Evolutionary conservation across 192 early-diverging fungal species (phyloP).

Genomic region (Umbelopsis sp.): DNA sequence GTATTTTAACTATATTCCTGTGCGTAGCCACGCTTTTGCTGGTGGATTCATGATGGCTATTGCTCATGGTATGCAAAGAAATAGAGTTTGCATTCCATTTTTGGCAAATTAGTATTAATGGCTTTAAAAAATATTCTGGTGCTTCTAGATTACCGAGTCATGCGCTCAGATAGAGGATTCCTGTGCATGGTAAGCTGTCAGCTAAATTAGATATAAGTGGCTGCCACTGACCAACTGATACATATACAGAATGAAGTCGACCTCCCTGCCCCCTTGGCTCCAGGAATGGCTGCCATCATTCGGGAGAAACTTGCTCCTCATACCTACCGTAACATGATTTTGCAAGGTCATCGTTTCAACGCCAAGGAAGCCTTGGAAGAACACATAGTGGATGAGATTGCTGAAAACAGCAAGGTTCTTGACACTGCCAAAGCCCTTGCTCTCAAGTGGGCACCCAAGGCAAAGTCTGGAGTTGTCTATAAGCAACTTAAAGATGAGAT

Average conservation of each 20-base stretch:
- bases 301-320: conserved; percentile 63
- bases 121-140: not conserved
- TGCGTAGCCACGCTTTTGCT: conserved; percentile 70
- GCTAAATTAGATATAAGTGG: too few relatives aligned
- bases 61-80: conserved; percentile 45
- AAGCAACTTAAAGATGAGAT: conserved; percentile 67
- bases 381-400: conserved; percentile 63
- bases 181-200: conserved; percentile 62
- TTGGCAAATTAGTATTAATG: not conserved
- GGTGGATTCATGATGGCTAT: conserved; percentile 69
- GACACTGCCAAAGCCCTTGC: conserved; percentile 59
- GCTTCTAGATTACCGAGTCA: conserved; percentile 67
- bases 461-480: conserved; percentile 55
- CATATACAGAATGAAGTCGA: conserved; percentile 70
- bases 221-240: not conserved
- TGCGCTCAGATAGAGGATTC: conserved; percentile 74
- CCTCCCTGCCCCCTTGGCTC: conserved; percentile 62
- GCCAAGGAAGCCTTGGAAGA: conserved; percentile 61
- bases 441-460: conserved; percentile 55
- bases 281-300: conserved; percentile 72
- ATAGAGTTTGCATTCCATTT: not conserved
- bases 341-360: conserved; percentile 63
- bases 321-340: conserved; percentile 63
- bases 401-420: conserved; percentile 50
- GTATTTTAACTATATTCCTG: not conserved